Percentiles rank a stretch among this genome's conserved stretches.
phyloP scores from a whole-genome alignment of 2,329 filamentous ascomycete genomes.

The Ambrosiella cleistominuta region DNA sequence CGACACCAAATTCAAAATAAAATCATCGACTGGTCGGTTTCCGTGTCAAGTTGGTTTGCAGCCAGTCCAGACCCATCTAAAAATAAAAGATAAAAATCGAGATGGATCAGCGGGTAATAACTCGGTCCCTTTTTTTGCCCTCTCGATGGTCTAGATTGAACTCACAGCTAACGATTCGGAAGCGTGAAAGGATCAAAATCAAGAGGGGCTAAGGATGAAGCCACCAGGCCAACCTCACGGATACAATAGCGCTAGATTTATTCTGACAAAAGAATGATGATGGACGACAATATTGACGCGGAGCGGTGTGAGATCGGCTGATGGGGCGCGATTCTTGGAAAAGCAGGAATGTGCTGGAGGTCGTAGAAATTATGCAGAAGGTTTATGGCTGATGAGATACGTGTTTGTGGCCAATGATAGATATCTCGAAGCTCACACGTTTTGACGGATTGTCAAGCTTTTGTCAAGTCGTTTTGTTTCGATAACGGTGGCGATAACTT shows the following conservation, averaged over 20 bases:
- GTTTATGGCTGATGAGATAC: too few relatives aligned
- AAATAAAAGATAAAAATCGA: neutral
- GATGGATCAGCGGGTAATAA: neutral
- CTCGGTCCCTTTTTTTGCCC: neutral
- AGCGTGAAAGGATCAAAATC: conserved; percentile 2
- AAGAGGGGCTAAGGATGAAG: conserved; percentile 6
- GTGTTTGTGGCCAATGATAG: too few relatives aligned
- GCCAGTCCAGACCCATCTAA: too few relatives aligned
- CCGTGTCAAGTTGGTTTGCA: too few relatives aligned
- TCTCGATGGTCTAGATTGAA: neutral
- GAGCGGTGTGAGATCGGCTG: neutral
- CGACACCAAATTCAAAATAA: too few relatives aligned
- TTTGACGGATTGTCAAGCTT: too few relatives aligned
- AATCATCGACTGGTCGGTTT: too few relatives aligned
- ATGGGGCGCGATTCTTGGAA: neutral
- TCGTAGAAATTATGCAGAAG: too few relatives aligned
- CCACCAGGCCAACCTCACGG: neutral
- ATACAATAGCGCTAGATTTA: neutral
- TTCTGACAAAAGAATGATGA: neutral
- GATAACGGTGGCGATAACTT: too few relatives aligned
- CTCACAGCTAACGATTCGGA: neutral
- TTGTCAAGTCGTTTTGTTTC: too few relatives aligned
- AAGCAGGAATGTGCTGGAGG: too few relatives aligned
- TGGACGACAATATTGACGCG: neutral
- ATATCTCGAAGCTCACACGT: too few relatives aligned